Evolutionary conservation across 148 eudicot species (phyloP), one percentile per base, ranked within the genome.

Genomic region (Amaranthus hypochondriacus): DNA sequence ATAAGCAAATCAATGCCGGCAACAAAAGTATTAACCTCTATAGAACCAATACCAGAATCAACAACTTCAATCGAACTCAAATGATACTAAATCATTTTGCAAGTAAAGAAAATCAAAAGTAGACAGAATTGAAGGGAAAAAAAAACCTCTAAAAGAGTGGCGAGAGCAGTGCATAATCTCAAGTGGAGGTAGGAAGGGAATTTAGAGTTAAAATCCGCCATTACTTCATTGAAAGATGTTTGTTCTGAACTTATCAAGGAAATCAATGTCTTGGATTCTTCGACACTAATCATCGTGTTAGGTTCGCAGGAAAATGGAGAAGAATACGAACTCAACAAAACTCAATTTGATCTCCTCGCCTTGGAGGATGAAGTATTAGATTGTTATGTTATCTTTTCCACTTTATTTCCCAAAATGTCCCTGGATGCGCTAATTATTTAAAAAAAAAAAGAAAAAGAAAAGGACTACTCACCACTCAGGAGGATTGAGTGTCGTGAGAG

Each of bases 141-240:
- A 67, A 56, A 46, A 8, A 79, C 89, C 84, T 90, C 76, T 11
- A 86, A 70, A 64, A 92, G 96, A 68, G 84, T 76, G 60, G 86
- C 81, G 54, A 93, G 88, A 49, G 94, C 77, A 78, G 86, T 77
- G 80, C 90, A 90, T 62, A 84, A 76, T 47, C 79, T 68, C 81
- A 89, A 84, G 66, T 76, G 83, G 63, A 82, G 83, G 42, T 81
- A 75, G 43, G 82, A 74, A 43, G 90, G 84, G 68, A 90, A 87
- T 15, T 73, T 82, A 43, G 90, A 82, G 58, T 64, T 73, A 81
- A 90, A 89, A 63, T 90, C 96, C 42, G 84, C 44, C 60, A 86
- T 47, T 71, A 90, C 80, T 70, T 89, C 89, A 47, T 86, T 85
- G 66, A 90, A 73, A 2, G 86, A 78, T 6, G 85, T 76, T 52